A percentile compares a stretch with the other conserved stretches of the same genome.
phyloP scores from a whole-genome alignment of 2,329 filamentous ascomycete genomes.

The Paracoccidioides brasiliensis region DNA sequence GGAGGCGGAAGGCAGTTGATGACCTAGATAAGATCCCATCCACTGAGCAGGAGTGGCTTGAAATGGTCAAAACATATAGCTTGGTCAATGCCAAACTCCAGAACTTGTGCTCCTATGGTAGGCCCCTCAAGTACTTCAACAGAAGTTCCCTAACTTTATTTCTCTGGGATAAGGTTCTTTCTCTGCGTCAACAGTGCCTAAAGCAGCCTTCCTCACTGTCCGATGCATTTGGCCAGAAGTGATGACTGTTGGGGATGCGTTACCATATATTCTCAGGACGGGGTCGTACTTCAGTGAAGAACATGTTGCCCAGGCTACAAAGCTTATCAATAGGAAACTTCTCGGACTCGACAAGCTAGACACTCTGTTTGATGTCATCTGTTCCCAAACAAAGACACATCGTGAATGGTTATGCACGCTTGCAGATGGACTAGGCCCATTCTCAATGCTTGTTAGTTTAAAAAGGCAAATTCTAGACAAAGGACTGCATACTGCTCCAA shows the following conservation, averaged over 20 bases:
- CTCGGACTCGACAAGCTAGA: constrained; percentile 2
- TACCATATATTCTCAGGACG: background rate
- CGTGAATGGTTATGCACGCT: constrained; percentile 2
- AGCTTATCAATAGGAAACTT: background rate
- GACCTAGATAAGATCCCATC: constrained; percentile 3
- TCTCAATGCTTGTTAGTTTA: constrained; percentile 6
- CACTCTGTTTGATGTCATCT: constrained; percentile 4
- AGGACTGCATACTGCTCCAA: background rate
- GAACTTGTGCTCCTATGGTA: background rate
- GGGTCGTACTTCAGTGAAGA: constrained; percentile 1
- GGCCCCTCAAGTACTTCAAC: background rate
- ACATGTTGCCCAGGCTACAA: background rate
- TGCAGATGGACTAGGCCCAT: constrained; percentile 8
- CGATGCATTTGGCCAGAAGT: constrained; percentile 3
- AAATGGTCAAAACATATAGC: background rate
- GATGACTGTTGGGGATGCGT: background rate
- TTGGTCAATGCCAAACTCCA: background rate
- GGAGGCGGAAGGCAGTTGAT: constrained; percentile 3
- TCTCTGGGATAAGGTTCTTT: background rate
- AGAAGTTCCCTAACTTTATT: background rate
- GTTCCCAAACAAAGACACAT: background rate
- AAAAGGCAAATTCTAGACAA: constrained; percentile 4
- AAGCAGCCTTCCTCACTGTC: constrained; percentile 3
- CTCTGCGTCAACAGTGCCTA: constrained; percentile 6
- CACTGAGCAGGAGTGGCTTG: constrained; percentile 1